Percentiles rank a stretch among this genome's conserved stretches.
Evolutionary conservation across 768 basidiomycete species (phyloP).

Genomic region (Leccinum sublutescens): DNA sequence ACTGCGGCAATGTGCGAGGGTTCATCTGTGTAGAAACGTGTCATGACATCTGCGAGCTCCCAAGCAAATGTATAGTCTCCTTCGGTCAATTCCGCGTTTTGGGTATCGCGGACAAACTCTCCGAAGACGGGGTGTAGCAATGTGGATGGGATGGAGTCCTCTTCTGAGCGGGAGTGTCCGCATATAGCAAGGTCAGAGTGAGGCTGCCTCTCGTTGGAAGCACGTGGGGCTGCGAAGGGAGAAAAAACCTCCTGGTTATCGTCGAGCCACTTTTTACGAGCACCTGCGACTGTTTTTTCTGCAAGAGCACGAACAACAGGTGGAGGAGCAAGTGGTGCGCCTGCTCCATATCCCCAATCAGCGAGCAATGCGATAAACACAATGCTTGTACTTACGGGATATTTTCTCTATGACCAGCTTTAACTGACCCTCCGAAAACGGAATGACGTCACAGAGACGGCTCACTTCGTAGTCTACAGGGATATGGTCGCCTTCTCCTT

Average conservation of each 20-base stretch:
- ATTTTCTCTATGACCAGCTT: too few relatives aligned
- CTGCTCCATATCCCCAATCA: background rate
- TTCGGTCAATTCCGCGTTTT: background rate
- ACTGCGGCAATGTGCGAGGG: too few relatives aligned
- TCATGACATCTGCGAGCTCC: background rate
- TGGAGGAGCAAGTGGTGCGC: background rate
- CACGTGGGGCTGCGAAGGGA: too few relatives aligned
- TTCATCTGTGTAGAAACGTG: background rate
- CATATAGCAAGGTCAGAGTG: background rate
- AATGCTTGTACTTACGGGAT: background rate
- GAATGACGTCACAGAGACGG: too few relatives aligned
- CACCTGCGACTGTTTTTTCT: too few relatives aligned
- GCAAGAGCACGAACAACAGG: background rate
- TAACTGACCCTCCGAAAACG: too few relatives aligned
- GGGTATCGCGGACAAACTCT: background rate
- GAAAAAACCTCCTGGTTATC: too few relatives aligned
- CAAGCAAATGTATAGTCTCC: background rate
- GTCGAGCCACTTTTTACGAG: too few relatives aligned
- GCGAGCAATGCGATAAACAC: background rate
- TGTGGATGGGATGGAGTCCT: background rate
- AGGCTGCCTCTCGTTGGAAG: background rate
- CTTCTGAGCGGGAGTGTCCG: background rate
- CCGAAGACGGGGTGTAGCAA: background rate
- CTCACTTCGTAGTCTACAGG: background rate
- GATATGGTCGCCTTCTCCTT: background rate